Conservation (phyloP, 129 eudicot genomes). For the Artemisia annua region DNA sequence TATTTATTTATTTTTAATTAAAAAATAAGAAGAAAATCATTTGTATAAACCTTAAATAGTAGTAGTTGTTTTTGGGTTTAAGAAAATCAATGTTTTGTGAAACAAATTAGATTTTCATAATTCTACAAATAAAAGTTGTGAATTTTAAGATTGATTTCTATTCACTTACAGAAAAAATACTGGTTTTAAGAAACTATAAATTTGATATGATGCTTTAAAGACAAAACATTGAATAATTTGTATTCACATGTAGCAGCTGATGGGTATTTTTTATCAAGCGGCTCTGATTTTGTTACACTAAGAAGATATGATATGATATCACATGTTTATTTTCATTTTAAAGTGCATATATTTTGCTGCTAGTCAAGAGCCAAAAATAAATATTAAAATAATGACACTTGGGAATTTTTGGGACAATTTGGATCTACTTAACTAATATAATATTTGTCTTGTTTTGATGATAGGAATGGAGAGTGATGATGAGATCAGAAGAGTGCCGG, state of each 20-base stretch:
- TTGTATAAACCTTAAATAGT: too few species aligned
- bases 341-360: slow-evolving; percentile 9
- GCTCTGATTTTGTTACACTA: background rate
- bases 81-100: too few species aligned
- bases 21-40: too few species aligned
- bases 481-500: slow-evolving; percentile 92
- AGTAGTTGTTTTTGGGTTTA: too few species aligned
- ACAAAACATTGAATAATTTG: too few species aligned
- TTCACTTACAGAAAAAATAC: too few species aligned
- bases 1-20: too few species aligned
- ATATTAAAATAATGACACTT: background rate
- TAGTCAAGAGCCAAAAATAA: background rate
- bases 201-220: too few species aligned
- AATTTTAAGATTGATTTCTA: background rate
- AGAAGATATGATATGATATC: background rate
- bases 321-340: background rate
- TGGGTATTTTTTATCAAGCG: too few species aligned
- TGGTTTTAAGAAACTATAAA: too few species aligned
- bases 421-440: background rate
- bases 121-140: background rate
- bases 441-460: slow-evolving; percentile 2
- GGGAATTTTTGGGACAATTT: background rate
- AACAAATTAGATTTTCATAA: background rate
- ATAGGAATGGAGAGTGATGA: slow-evolving; percentile 97
- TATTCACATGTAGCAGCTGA: too few species aligned